Percentiles rank a stretch among this genome's conserved stretches.
phyloP scores from a whole-genome alignment of 148 eudicot genomes.

The Camellia lanceoleosa region DNA sequence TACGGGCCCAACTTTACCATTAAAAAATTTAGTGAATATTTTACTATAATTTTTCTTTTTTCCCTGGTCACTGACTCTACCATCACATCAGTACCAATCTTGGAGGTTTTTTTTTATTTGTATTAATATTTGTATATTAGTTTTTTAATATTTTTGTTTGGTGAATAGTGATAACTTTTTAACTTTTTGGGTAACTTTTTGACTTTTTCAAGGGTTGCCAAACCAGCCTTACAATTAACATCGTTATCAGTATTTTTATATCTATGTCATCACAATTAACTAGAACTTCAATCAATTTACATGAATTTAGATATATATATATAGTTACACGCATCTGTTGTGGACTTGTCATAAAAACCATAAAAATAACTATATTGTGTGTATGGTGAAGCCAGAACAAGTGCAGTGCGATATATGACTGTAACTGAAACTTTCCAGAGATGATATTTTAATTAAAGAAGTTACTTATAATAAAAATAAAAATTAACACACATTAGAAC shows the following conservation, averaged over 20 bases:
- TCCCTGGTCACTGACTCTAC: too few relatives aligned
- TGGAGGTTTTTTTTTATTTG: too few relatives aligned
- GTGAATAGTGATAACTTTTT: too few relatives aligned
- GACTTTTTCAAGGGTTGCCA: too few relatives aligned
- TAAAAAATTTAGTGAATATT: too few relatives aligned
- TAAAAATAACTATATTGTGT: not conserved
- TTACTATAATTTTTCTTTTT: too few relatives aligned
- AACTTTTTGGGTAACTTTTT: too few relatives aligned
- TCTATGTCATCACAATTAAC: not conserved
- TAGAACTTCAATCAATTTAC: not conserved
- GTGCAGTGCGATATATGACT: not conserved
- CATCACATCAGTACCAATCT: too few relatives aligned
- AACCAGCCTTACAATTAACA: not conserved
- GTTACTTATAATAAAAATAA: not conserved
- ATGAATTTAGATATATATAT: not conserved
- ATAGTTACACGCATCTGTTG: not conserved
- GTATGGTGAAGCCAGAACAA: not conserved
- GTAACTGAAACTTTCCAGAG: not conserved
- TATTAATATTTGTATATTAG: too few relatives aligned
- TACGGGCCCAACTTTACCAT: too few relatives aligned
- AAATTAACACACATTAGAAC: slow-evolving; percentile 28
- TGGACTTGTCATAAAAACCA: not conserved
- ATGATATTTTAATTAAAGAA: not conserved
- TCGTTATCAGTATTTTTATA: not conserved
- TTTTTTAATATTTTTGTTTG: too few relatives aligned